Base-by-base conservation (phyloP, 2,329 filamentous ascomycete genomes). In the Monosporascus sp. region DNA sequence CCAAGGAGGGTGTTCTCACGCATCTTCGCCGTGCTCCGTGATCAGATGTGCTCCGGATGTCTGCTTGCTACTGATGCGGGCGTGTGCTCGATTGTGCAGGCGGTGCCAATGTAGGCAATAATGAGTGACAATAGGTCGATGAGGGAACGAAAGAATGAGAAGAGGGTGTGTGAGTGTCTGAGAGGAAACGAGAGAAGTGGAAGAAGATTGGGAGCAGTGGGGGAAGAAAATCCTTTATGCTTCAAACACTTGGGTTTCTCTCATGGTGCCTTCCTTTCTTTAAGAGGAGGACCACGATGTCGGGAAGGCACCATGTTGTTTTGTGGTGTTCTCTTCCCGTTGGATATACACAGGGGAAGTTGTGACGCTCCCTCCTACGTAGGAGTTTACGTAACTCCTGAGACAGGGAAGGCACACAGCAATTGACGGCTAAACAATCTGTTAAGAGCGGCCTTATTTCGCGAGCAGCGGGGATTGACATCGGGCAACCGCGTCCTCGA, bases 1-100 rank as follows among this genome's bases (percentile, higher is more conserved):
- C 62, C 64, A 51, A 61, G 38, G 49, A 67, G 57, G 60, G 63
- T 61, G 59, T 61, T 60, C 47, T 50, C 47, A 60, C 63, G 61
- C 64, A 66, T 66, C 31, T 37, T 62, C 44, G 44, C 40, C 49
- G 52, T 52, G 43, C 48, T 44, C 38, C 53, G 45, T 52, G 26
- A 43, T 24, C 50, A 52, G 57, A 54, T 55, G 52, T 36, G 27
- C 36, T 24, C 50, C 38, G 22, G 47, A 50, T 40, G 38, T 56
- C 49, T 50, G 31, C 11, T 44, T 55, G 52, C 31, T 24, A n/a
- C 50, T 24, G 41, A 41, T 53, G 27, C 38, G 26, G 45, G 52
- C 20, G 48, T 49, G n/a, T 53, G 49, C 37, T 36, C 47, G 45
- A 5, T 43, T 19, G 20, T 43, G 16, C 14, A 20, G 40, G 22